Conservation (phyloP, 2,329 filamentous ascomycete species). For the Monilinia fructigena region DNA sequence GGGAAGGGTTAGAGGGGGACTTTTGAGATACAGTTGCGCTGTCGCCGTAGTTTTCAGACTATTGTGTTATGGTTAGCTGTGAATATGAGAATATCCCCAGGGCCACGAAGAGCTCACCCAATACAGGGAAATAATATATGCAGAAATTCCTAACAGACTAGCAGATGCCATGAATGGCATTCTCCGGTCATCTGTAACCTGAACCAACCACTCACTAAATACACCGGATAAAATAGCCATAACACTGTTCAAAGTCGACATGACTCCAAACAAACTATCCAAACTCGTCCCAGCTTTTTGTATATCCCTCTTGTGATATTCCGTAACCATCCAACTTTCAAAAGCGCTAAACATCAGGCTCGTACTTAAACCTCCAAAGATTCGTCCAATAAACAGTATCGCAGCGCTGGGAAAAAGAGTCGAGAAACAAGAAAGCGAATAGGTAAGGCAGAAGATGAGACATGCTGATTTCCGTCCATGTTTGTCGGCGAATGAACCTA, state of each 20-base stretch:
- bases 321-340: slow-evolving; percentile 61
- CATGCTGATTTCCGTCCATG: slow-evolving; percentile 50
- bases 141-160: slow-evolving; percentile 45
- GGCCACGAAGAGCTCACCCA: slow-evolving; percentile 45
- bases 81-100: background rate
- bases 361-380: slow-evolving; percentile 55
- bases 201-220: slow-evolving; percentile 52
- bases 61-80: background rate
- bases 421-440: slow-evolving; percentile 53
- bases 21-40: slow-evolving; percentile 26
- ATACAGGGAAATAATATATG: slow-evolving; percentile 47
- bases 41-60: slow-evolving; percentile 53
- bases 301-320: slow-evolving; percentile 51
- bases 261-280: slow-evolving; percentile 52
- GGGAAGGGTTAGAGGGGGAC: slow-evolving; percentile 20
- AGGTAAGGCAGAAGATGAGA: slow-evolving; percentile 53
- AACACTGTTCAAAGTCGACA: slow-evolving; percentile 54
- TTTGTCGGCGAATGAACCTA: slow-evolving; percentile 38
- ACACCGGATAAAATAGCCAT: slow-evolving; percentile 56
- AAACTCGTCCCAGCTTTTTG: slow-evolving; percentile 47
- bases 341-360: slow-evolving; percentile 59
- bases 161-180: slow-evolving; percentile 53
- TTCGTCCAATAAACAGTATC: slow-evolving; percentile 52
- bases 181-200: slow-evolving; percentile 47
- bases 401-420: slow-evolving; percentile 47